Percentiles rank a stretch among this genome's conserved stretches.
phyloP scores from a whole-genome alignment of 768 basidiomycete species.

The Naganishia kalamii region DNA sequence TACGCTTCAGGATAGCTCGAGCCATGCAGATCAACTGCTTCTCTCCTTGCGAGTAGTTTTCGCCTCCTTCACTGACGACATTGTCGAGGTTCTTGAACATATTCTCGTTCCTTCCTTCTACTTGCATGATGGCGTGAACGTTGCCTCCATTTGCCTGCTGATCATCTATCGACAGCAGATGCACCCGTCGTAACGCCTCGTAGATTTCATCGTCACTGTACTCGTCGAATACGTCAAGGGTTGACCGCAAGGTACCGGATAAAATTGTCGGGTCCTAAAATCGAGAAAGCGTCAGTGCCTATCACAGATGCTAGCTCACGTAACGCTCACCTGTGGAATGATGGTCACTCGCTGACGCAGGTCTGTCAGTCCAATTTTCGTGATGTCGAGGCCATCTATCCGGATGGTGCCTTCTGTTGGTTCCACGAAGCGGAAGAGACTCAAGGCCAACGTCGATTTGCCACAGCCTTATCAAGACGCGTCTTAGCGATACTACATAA shows the following conservation, averaged over 20 bases:
- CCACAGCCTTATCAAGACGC: constrained; percentile 51
- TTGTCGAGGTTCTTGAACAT: constrained; percentile 40
- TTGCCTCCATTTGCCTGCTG: constrained; percentile 23
- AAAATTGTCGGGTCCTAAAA: constrained; percentile 77
- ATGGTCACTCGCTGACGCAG: constrained; percentile 66
- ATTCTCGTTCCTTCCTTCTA: constrained; percentile 39
- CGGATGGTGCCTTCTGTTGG: constrained; percentile 67
- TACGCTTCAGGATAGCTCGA: constrained; percentile 70
- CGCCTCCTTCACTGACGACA: constrained; percentile 61
- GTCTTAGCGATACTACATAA: not conserved
- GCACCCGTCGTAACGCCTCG: constrained; percentile 44
- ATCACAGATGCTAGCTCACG: not conserved
- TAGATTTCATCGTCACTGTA: constrained; percentile 73
- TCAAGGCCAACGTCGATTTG: constrained; percentile 55
- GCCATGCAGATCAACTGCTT: constrained; percentile 87
- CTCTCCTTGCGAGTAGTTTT: constrained; percentile 70
- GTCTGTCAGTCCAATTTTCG: constrained; percentile 72
- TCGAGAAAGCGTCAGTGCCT: constrained; percentile 32
- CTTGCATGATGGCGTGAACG: constrained; percentile 23
- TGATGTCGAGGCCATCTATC: constrained; percentile 73
- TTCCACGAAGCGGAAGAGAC: constrained; percentile 88
- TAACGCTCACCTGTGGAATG: constrained; percentile 35
- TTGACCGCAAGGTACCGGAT: constrained; percentile 71
- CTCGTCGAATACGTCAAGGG: constrained; percentile 78
- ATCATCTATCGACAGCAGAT: constrained; percentile 36